These are phyloP conservation scores for Onygenales sp. DNA, from an alignment of 2,329 filamentous ascomycete species.

Conservation along the genomic window DNA sequence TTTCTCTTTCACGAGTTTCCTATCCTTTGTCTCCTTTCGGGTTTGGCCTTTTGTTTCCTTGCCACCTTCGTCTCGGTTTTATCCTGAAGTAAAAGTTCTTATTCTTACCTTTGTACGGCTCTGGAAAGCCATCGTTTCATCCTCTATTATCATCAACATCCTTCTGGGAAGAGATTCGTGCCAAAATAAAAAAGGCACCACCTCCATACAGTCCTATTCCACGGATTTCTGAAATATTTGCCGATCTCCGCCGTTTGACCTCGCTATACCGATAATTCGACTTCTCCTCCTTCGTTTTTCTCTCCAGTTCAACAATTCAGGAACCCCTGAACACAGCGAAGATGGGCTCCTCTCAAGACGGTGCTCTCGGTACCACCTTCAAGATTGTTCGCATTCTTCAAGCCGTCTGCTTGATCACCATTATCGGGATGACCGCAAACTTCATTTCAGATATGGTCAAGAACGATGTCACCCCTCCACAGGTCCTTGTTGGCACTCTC, in stretches of 20 bases:
- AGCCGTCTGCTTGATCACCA: constrained; percentile 59
- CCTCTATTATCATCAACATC: neutral
- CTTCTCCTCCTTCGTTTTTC: neutral
- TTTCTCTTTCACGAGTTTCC: constrained; percentile 8
- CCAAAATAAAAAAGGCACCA: neutral
- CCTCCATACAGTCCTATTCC: neutral
- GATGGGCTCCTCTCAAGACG: constrained; percentile 49
- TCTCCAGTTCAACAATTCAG: neutral
- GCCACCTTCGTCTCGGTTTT: neutral
- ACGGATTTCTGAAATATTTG: neutral
- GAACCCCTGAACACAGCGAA: constrained; percentile 14
- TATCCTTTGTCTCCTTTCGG: constrained; percentile 2
- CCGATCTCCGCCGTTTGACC: no score
- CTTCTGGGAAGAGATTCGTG: neutral
- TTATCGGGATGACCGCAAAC: constrained; percentile 72
- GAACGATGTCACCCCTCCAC: constrained; percentile 55
- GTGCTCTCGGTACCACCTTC: constrained; percentile 71
- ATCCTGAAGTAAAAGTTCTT: neutral
- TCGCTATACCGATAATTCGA: neutral
- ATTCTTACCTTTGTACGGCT: constrained; percentile 1
- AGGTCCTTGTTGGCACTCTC: constrained; percentile 67
- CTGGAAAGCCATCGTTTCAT: constrained; percentile 1
- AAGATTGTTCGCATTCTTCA: constrained; percentile 63
- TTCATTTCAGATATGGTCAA: constrained; percentile 70
- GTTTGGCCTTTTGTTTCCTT: neutral